Evolutionary conservation across 129 eudicot genomes (phyloP).

Genomic region (Rutidosis leptorrhynchoides): DNA sequence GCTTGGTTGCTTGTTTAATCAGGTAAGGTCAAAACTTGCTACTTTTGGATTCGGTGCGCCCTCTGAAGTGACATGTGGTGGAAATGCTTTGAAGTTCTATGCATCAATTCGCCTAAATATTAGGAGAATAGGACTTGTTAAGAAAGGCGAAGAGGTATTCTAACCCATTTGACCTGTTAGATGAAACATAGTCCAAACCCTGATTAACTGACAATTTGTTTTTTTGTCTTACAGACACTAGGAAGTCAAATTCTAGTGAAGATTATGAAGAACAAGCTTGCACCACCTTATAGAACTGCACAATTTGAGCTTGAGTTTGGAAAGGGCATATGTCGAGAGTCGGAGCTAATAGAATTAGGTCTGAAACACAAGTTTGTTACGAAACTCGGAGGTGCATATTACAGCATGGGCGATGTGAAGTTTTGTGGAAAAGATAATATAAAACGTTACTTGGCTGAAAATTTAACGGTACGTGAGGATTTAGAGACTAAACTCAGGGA

Average conservation of each 20-base stretch:
- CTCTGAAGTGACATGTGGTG: conserved; percentile 95
- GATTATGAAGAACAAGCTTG: conserved; percentile 92
- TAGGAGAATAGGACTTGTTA: conserved; percentile 75
- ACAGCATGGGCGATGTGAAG: conserved; percentile 39
- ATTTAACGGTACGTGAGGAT: conserved; percentile 45
- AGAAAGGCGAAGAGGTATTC: conserved; percentile 96
- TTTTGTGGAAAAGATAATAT: conserved; percentile 62
- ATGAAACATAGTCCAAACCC: neutral
- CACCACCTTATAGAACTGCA: conserved; percentile 83
- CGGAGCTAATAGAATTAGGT: conserved; percentile 73
- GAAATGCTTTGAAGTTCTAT: conserved; percentile 94
- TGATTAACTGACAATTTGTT: neutral
- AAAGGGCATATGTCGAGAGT: conserved; percentile 73
- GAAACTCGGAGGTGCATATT: conserved; percentile 48
- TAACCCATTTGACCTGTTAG: neutral
- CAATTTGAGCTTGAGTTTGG: conserved; percentile 95
- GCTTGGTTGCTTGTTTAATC: conserved; percentile 23
- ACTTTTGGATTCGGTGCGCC: conserved; percentile 90
- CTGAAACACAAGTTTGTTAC: conserved; percentile 66
- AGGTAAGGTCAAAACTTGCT: conserved; percentile 80
- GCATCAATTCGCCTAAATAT: conserved; percentile 89
- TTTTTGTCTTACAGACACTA: conserved; percentile 41
- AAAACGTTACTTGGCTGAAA: conserved; percentile 50
- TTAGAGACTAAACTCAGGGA: conserved; percentile 60
- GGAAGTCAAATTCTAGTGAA: conserved; percentile 82